A percentile compares a stretch with the other conserved stretches of the same genome.
Conservation (phyloP, 129 eudicot genomes). For the Chrysanthemum seticuspe region DNA sequence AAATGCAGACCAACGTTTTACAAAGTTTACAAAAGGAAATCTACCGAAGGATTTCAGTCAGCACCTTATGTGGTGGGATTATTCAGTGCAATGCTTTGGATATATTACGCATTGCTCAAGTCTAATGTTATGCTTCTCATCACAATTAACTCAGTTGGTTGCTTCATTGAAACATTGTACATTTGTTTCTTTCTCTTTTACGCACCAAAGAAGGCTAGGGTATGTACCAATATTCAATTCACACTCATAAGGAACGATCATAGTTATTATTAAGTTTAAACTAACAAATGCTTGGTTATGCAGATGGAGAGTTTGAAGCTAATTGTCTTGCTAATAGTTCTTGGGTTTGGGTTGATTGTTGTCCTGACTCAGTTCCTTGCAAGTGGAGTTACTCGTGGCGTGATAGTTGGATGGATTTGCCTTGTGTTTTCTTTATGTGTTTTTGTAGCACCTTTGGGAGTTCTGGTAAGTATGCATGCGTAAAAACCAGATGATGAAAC, state of each 20-base stretch:
- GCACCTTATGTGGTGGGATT: constrained; percentile 69
- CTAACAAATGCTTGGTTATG: neutral
- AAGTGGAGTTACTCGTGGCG: constrained; percentile 39
- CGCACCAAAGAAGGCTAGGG: constrained; percentile 47
- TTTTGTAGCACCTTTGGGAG: constrained; percentile 70
- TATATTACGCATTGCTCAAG: constrained; percentile 66
- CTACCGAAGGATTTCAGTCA: constrained; percentile 65
- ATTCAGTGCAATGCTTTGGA: constrained; percentile 77
- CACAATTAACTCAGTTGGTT: constrained; percentile 68
- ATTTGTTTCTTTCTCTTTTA: constrained; percentile 57
- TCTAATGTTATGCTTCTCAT: constrained; percentile 50
- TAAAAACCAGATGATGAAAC: neutral
- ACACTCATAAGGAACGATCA: too few relatives aligned
- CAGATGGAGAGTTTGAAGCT: constrained; percentile 60
- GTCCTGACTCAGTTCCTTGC: constrained; percentile 45
- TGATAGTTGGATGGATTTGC: constrained; percentile 82
- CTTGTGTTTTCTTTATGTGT: constrained; percentile 67
- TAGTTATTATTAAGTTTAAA: too few relatives aligned
- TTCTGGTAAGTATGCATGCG: constrained; percentile 41
- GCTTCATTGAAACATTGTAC: constrained; percentile 59
- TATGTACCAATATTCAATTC: neutral
- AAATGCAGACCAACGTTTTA: constrained; percentile 64
- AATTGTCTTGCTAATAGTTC: constrained; percentile 34
- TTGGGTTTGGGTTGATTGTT: constrained; percentile 56
- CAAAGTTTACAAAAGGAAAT: constrained; percentile 57